These are phyloP conservation scores for Neoascochyta sp. DNA, from an alignment of 2,329 filamentous ascomycete species.

Conservation along the genomic window DNA sequence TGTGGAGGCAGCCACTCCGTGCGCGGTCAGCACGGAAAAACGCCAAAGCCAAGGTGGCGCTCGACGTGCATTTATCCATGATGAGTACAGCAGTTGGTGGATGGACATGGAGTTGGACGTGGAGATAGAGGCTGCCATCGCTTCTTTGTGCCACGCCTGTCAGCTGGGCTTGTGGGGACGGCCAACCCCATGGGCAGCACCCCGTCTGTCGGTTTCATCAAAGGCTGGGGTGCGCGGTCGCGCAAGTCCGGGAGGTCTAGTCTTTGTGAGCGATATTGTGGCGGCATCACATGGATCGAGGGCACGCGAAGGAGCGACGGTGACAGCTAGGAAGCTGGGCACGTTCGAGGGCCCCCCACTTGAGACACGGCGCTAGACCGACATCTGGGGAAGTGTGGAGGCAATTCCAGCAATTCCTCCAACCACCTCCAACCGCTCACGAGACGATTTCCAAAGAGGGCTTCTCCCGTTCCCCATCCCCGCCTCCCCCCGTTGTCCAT, in stretches of 20 bases:
- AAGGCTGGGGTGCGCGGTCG: neutral
- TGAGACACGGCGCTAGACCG: slow-evolving; percentile 1
- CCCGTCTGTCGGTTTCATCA: neutral
- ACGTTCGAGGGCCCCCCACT: slow-evolving; percentile 1
- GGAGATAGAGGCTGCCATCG: no score
- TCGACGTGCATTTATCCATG: slow-evolving; percentile 1
- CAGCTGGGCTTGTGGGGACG: no score
- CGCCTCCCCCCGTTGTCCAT: neutral
- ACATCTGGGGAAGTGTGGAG: neutral
- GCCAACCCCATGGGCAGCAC: slow-evolving; percentile 2
- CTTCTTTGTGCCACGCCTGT: no score
- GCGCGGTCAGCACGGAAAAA: slow-evolving; percentile 1
- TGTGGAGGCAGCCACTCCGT: slow-evolving; percentile 3
- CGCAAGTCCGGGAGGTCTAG: neutral
- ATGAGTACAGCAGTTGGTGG: neutral
- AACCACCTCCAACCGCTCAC: no score
- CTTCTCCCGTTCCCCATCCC: no score
- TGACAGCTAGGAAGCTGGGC: slow-evolving; percentile 1
- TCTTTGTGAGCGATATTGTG: slow-evolving; percentile 1
- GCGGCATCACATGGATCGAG: slow-evolving; percentile 1
- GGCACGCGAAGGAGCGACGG: slow-evolving; percentile 1
- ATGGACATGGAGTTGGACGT: neutral
- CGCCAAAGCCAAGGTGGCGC: neutral
- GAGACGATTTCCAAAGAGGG: no score
- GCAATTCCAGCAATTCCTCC: slow-evolving; percentile 2